Conservation (phyloP, 2,329 filamentous ascomycete genomes). For the Microascus cirrosus region DNA sequence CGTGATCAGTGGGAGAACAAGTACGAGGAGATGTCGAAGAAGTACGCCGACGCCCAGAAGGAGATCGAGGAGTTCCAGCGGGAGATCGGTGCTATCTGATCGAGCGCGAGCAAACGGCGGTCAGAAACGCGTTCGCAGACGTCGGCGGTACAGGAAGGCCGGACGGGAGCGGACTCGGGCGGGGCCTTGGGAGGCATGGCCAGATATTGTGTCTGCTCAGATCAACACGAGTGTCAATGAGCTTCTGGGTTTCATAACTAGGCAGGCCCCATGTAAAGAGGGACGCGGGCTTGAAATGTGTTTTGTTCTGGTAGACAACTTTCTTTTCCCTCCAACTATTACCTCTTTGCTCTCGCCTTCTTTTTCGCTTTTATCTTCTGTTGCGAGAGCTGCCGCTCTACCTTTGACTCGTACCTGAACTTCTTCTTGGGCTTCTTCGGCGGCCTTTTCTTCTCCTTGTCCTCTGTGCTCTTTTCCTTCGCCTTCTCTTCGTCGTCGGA, state of each 20-base stretch:
- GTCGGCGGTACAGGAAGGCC: not conserved
- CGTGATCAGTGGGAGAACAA: conserved; percentile 94
- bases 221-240: not conserved
- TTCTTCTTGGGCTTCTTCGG: conserved; percentile 57
- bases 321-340: not conserved
- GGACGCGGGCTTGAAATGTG: not conserved
- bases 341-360: conserved; percentile 15
- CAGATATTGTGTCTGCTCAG: not conserved
- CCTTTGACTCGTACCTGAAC: conserved; percentile 86
- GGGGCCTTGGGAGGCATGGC: not conserved
- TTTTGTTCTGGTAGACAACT: conserved; percentile 13
- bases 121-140: not conserved
- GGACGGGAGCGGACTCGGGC: not conserved
- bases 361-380: conserved; percentile 53
- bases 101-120: conserved; percentile 14
- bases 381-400: conserved; percentile 64
- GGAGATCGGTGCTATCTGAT: conserved; percentile 86
- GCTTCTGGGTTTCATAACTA: not conserved
- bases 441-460: conserved; percentile 16
- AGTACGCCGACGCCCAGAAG: conserved; percentile 74
- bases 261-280: not conserved
- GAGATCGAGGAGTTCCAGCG: conserved; percentile 82
- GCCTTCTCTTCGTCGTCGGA: conserved; percentile 23
- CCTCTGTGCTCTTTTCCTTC: conserved; percentile 16
- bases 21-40: conserved; percentile 95